Percentiles rank a stretch among this genome's conserved stretches.
Conservation (phyloP, 75 land plant genomes). For the Pinus taeda region DNA sequence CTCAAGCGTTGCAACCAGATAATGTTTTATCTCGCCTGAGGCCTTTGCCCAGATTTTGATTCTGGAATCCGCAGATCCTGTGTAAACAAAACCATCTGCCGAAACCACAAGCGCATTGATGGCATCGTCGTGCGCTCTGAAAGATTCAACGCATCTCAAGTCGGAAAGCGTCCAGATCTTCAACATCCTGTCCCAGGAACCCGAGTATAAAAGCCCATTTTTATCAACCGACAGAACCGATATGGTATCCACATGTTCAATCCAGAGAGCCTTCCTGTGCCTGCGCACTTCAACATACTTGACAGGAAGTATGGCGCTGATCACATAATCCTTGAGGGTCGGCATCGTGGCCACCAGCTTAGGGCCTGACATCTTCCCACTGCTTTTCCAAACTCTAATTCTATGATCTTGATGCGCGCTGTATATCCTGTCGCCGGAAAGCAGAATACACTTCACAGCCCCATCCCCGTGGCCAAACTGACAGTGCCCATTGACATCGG, state of each 20-base stretch:
- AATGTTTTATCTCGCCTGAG: constrained; percentile 6
- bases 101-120: constrained; percentile 46
- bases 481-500: neutral
- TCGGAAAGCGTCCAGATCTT: constrained; percentile 71
- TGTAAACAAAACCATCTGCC: constrained; percentile 37
- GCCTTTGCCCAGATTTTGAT: constrained; percentile 37
- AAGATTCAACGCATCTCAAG: constrained; percentile 55
- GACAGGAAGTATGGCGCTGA: constrained; percentile 21
- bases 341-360: constrained; percentile 47
- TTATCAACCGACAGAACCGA: constrained; percentile 48
- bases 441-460: constrained; percentile 45
- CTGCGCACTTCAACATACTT: constrained; percentile 62
- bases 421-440: constrained; percentile 32
- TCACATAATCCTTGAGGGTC: constrained; percentile 14
- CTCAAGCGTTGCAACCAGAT: constrained; percentile 49
- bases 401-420: constrained; percentile 76
- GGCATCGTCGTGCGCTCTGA: constrained; percentile 51
- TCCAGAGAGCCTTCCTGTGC: constrained; percentile 64
- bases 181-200: constrained; percentile 73
- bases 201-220: constrained; percentile 60
- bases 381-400: constrained; percentile 62
- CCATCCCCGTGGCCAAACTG: constrained; percentile 31
- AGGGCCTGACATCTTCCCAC: neutral
- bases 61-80: constrained; percentile 45
- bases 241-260: constrained; percentile 64